phyloP scores from a whole-genome alignment of 2,329 filamentous ascomycete genomes.

The Fusarium drepaniforme region DNA sequence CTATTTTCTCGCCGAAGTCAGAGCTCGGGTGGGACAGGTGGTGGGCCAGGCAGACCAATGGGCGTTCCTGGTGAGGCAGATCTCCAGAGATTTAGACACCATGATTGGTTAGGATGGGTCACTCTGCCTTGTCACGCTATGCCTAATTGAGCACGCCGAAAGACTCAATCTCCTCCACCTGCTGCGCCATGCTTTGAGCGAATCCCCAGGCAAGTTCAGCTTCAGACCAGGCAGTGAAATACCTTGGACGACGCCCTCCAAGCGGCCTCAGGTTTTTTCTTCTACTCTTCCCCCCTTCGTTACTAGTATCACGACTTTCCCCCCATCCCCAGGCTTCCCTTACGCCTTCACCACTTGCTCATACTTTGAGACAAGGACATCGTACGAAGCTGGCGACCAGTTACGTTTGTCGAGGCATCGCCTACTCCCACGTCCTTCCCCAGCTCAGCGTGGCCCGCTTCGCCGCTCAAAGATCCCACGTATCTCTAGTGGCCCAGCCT shows the following conservation, averaged over 20 bases:
- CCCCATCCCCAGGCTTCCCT: constrained; percentile 11
- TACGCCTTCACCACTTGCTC: not conserved
- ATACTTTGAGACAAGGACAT: constrained; percentile 8
- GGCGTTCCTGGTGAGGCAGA: not conserved
- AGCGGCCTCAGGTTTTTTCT: constrained; percentile 49
- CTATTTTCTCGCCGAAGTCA: constrained; percentile 51
- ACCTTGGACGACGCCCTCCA: constrained; percentile 49
- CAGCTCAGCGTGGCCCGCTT: constrained; percentile 17
- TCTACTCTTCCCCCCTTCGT: constrained; percentile 29
- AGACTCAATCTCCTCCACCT: constrained; percentile 51
- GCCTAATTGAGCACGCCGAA: constrained; percentile 59
- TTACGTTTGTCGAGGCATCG: constrained; percentile 31
- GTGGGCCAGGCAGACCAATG: constrained; percentile 48
- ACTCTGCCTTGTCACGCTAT: constrained; percentile 44
- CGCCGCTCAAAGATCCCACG: constrained; percentile 22
- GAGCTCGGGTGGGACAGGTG: constrained; percentile 41
- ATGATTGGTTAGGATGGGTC: constrained; percentile 45
- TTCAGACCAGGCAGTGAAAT: constrained; percentile 50
- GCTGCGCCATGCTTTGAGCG: constrained; percentile 47
- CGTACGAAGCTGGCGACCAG: constrained; percentile 34
- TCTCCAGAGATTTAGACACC: not conserved
- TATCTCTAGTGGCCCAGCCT: constrained; percentile 14
- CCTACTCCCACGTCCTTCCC: constrained; percentile 17
- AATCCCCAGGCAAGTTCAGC: constrained; percentile 29
- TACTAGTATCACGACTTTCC: constrained; percentile 14